Percentiles rank a stretch among this genome's conserved stretches.
Evolutionary conservation across 129 eudicot genomes (phyloP).

Genomic region (Flaveria robusta): DNA sequence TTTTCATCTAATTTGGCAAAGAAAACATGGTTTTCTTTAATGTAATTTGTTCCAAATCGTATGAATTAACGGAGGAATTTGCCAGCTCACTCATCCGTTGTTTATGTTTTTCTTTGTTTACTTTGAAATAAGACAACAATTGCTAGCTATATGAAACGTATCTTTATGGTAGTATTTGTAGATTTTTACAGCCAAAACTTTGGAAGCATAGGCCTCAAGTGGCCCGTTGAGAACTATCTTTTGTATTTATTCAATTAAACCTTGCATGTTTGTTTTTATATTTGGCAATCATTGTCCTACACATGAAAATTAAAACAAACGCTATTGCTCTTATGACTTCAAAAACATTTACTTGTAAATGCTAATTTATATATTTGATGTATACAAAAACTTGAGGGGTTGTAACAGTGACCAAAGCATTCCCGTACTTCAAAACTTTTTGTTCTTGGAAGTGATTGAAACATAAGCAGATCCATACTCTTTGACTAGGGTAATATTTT

Average conservation of each 20-base stretch:
- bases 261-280: not conserved
- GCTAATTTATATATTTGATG: not conserved
- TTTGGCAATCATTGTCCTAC: not conserved
- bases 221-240: slow-evolving; percentile 12
- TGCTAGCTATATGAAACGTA: slow-evolving; percentile 3
- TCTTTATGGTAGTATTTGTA: slow-evolving; percentile 1
- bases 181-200: slow-evolving; percentile 18
- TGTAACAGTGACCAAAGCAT: not conserved
- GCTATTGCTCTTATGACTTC: not conserved
- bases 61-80: not conserved
- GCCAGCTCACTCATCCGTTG: slow-evolving; percentile 21
- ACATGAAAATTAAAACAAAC: slow-evolving; percentile 7
- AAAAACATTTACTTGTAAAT: not conserved
- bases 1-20: not conserved
- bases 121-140: slow-evolving; percentile 10
- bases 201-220: slow-evolving; percentile 21
- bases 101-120: slow-evolving; percentile 18
- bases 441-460: not conserved
- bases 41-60: not conserved
- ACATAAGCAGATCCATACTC: no score
- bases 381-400: not conserved
- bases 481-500: no score
- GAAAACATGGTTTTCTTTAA: not conserved
- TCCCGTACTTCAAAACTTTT: not conserved
- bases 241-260: slow-evolving; percentile 14